phyloP scores from a whole-genome alignment of 1,139 yeast species.

The Chernovozyma aurita region DNA sequence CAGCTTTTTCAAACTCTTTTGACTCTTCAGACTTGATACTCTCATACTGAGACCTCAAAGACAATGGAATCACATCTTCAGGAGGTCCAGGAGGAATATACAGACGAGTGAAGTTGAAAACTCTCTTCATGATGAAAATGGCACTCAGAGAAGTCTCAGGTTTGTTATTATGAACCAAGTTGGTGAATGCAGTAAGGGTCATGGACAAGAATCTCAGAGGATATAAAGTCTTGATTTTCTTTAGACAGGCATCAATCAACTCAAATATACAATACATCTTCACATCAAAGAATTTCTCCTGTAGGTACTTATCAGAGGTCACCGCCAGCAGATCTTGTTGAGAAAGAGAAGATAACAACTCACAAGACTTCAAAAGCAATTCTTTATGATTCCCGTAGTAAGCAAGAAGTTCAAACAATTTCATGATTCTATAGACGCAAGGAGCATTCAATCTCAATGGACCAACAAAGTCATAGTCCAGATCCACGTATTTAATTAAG shows the following conservation, averaged over 20 bases:
- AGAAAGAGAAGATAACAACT: constrained; percentile 39
- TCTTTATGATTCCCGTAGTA: constrained; percentile 75
- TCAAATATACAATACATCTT: constrained; percentile 64
- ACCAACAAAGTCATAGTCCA: constrained; percentile 15
- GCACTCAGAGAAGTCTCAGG: constrained; percentile 23
- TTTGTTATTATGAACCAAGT: constrained; percentile 40
- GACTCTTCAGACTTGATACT: neutral
- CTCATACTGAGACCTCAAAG: neutral
- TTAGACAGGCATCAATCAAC: constrained; percentile 49
- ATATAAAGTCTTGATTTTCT: constrained; percentile 54
- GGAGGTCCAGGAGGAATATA: constrained; percentile 34
- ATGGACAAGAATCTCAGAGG: constrained; percentile 77
- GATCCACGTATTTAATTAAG: constrained; percentile 44
- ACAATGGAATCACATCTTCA: constrained; percentile 16
- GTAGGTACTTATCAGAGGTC: constrained; percentile 3
- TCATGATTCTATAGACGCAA: constrained; percentile 34
- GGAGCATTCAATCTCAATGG: constrained; percentile 31
- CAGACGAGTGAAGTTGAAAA: constrained; percentile 42
- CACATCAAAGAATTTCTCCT: constrained; percentile 43
- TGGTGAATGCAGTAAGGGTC: constrained; percentile 53
- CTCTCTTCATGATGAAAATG: constrained; percentile 52
- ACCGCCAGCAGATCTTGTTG: constrained; percentile 14
- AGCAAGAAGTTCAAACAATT: constrained; percentile 57
- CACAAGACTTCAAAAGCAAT: constrained; percentile 64
- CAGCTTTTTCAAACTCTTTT: constrained; percentile 20